Evolutionary conservation across 1,139 yeast species (phyloP).

Genomic region (Debaryomyces sp.): DNA sequence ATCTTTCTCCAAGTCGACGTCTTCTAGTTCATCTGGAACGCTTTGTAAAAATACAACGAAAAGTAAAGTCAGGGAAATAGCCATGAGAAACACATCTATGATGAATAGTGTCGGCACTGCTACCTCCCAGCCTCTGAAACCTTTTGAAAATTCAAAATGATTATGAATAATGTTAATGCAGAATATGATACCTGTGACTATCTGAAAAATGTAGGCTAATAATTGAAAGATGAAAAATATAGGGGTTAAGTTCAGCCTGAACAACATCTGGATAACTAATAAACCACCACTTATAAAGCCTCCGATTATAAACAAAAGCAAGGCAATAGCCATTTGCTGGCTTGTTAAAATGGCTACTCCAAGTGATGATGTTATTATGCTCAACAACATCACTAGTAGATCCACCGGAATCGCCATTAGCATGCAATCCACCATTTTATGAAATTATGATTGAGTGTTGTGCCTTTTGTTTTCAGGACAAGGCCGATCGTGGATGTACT

Average conservation of each 20-base stretch:
- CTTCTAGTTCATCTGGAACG: background rate
- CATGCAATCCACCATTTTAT: background rate
- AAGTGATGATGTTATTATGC: constrained; percentile 4
- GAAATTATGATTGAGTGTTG: background rate
- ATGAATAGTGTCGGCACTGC: constrained; percentile 15
- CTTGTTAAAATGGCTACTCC: background rate
- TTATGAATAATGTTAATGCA: constrained; percentile 17
- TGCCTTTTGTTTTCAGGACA: background rate
- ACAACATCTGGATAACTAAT: background rate
- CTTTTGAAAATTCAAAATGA: constrained; percentile 4
- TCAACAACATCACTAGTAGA: constrained; percentile 2
- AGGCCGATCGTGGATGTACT: background rate
- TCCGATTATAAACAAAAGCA: constrained; percentile 1
- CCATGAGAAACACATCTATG: constrained; percentile 12
- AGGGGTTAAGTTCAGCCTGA: background rate
- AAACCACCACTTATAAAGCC: background rate
- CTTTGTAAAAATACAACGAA: background rate
- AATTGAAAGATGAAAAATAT: constrained; percentile 7
- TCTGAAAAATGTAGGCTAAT: constrained; percentile 17
- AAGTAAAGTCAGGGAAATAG: constrained; percentile 8
- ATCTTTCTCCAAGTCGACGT: constrained; percentile 1
- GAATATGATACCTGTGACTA: constrained; percentile 22
- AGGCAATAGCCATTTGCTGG: background rate
- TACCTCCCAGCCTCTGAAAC: constrained; percentile 11
- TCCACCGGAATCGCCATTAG: background rate